These are phyloP conservation scores for Rhodofomes roseus DNA, from an alignment of 1,284 basidiomycete species.

Conservation along the genomic window DNA sequence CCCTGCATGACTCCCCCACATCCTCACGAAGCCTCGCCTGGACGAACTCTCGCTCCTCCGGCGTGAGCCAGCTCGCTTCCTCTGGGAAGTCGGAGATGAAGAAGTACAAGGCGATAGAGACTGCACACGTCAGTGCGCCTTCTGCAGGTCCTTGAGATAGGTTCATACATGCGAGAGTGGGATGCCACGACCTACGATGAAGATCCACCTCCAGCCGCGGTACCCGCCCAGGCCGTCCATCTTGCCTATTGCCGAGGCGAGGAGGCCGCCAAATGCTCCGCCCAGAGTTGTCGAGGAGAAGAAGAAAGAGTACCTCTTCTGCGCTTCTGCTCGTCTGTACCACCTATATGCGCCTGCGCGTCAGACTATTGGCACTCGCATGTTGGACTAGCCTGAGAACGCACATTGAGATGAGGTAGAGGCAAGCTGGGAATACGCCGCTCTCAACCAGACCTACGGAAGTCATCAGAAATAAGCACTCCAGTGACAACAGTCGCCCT, in stretches of 20 bases:
- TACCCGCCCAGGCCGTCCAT: too few species aligned
- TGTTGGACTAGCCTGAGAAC: neutral
- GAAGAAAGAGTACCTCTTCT: constrained; percentile 36
- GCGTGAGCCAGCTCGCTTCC: constrained; percentile 24
- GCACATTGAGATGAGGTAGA: constrained; percentile 31
- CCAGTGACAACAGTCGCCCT: constrained; percentile 3
- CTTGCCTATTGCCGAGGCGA: too few species aligned
- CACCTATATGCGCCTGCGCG: constrained; percentile 18
- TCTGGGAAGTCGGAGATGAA: constrained; percentile 29
- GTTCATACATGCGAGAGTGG: constrained; percentile 26
- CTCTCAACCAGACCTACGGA: constrained; percentile 20
- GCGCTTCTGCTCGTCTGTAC: constrained; percentile 35
- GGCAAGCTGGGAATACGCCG: constrained; percentile 30
- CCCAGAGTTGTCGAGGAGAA: constrained; percentile 32
- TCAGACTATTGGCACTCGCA: too few species aligned
- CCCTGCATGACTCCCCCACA: constrained; percentile 22
- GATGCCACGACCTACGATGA: constrained; percentile 30
- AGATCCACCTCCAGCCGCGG: too few species aligned
- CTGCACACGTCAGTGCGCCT: too few species aligned
- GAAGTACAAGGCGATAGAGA: constrained; percentile 17
- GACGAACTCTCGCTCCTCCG: constrained; percentile 27
- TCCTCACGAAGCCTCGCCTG: constrained; percentile 27
- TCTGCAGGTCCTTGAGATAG: too few species aligned
- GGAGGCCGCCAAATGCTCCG: too few species aligned
- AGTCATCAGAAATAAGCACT: constrained; percentile 9